A percentile compares a stretch with the other conserved stretches of the same genome.
Conservation (phyloP, 2,329 filamentous ascomycete genomes). For the Aspergillus hiratsukae region DNA sequence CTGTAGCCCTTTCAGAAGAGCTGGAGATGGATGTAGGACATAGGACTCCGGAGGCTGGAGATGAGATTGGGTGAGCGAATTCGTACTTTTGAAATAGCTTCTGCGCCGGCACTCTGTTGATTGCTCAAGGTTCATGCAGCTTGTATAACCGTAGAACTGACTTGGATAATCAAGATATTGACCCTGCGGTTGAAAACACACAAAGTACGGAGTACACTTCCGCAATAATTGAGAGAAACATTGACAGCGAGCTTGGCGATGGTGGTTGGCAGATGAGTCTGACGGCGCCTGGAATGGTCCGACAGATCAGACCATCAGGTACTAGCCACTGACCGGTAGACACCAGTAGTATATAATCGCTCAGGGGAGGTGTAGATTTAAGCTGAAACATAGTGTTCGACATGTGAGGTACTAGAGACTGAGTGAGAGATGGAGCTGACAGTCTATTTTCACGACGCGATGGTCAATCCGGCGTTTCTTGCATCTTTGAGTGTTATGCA, state of each 20-base stretch:
- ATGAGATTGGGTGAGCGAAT: background rate
- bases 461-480: background rate
- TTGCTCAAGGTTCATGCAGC: background rate
- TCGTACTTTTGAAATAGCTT: background rate
- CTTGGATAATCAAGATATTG: background rate
- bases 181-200: background rate
- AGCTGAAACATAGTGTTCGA: background rate
- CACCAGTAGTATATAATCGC: background rate
- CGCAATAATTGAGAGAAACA: background rate
- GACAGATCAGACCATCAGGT: background rate
- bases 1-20: background rate
- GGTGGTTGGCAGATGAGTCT: background rate
- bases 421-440: background rate
- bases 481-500: background rate
- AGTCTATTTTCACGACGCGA: background rate
- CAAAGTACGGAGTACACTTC: too few relatives aligned
- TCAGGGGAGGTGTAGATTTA: background rate
- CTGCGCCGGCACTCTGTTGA: background rate
- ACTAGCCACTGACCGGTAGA: background rate
- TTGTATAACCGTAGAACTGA: background rate
- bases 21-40: background rate
- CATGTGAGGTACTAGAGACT: background rate
- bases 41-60: background rate
- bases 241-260: background rate
- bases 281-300: background rate